Evolutionary conservation across 345 rosid species (phyloP).

Genomic region (Orychophragmus violaceus): DNA sequence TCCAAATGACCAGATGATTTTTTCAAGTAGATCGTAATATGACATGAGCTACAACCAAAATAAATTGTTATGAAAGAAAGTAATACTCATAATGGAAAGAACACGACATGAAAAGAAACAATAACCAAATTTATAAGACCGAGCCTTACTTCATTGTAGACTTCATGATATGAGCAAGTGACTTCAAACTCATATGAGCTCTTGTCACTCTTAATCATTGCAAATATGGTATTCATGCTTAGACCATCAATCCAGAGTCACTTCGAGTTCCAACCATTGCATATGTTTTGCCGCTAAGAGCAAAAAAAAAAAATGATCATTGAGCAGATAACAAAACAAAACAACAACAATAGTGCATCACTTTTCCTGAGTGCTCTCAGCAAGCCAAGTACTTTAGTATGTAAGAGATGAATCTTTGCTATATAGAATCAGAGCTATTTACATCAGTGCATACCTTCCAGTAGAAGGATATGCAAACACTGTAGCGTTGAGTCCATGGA

Average conservation of each 20-base stretch:
- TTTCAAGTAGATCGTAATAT: slow-evolving; percentile 90
- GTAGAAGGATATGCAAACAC: slow-evolving; percentile 93
- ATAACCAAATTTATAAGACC: background rate
- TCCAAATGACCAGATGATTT: slow-evolving; percentile 83
- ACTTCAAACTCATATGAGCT: slow-evolving; percentile 72
- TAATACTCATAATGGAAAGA: background rate
- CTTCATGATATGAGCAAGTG: slow-evolving; percentile 87
- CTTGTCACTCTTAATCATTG: slow-evolving; percentile 56
- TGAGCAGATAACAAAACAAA: background rate
- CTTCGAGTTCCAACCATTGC: slow-evolving; percentile 87
- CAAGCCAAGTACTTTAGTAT: background rate
- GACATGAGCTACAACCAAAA: slow-evolving; percentile 40
- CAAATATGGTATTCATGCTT: slow-evolving; percentile 70
- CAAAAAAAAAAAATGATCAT: background rate
- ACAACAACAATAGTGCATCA: background rate
- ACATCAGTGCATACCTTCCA: slow-evolving; percentile 58
- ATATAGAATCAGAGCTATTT: background rate
- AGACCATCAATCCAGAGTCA: no score
- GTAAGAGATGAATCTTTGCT: background rate
- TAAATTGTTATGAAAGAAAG: background rate
- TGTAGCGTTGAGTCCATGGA: slow-evolving; percentile 86
- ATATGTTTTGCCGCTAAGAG: slow-evolving; percentile 75
- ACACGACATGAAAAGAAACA: no score
- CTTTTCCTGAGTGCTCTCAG: background rate
- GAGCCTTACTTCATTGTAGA: slow-evolving; percentile 71